Conservation (phyloP, 1,139 yeast genomes). For the Diutina ranongensis region DNA sequence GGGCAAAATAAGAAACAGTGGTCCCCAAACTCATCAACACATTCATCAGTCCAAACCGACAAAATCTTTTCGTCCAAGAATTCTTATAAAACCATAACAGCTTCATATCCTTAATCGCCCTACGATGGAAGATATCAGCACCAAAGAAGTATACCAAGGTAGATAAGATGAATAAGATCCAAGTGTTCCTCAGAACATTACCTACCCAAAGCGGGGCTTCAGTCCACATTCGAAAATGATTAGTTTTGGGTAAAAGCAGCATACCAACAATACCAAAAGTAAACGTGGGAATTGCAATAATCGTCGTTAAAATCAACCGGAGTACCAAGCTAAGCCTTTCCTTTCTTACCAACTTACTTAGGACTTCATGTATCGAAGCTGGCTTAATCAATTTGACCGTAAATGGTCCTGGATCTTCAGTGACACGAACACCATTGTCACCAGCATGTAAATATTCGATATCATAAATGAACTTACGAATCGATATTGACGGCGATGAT, state of each 20-base stretch:
- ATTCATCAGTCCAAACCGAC: constrained; percentile 72
- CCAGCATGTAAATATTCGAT: background rate
- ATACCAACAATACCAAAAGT: constrained; percentile 58
- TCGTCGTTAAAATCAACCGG: constrained; percentile 38
- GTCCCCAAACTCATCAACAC: constrained; percentile 64
- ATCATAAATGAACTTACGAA: background rate
- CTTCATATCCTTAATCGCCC: constrained; percentile 48
- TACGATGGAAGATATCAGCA: constrained; percentile 60
- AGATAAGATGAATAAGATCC: constrained; percentile 53
- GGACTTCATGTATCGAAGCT: constrained; percentile 9
- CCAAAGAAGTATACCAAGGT: constrained; percentile 70
- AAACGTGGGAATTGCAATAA: constrained; percentile 58
- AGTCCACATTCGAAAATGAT: constrained; percentile 39
- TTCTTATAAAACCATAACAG: constrained; percentile 48
- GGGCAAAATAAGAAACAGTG: constrained; percentile 57
- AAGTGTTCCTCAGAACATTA: constrained; percentile 47
- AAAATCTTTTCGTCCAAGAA: constrained; percentile 42
- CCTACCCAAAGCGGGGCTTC: constrained; percentile 58
- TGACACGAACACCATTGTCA: background rate
- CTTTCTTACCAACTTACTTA: constrained; percentile 34
- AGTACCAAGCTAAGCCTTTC: constrained; percentile 38
- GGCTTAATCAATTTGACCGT: constrained; percentile 12
- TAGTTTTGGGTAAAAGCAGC: constrained; percentile 40
- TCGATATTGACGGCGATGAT: constrained; percentile 20
- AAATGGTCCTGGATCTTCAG: background rate